phyloP scores from a whole-genome alignment of 257 asterid species.

The Nicotiana otophora region DNA sequence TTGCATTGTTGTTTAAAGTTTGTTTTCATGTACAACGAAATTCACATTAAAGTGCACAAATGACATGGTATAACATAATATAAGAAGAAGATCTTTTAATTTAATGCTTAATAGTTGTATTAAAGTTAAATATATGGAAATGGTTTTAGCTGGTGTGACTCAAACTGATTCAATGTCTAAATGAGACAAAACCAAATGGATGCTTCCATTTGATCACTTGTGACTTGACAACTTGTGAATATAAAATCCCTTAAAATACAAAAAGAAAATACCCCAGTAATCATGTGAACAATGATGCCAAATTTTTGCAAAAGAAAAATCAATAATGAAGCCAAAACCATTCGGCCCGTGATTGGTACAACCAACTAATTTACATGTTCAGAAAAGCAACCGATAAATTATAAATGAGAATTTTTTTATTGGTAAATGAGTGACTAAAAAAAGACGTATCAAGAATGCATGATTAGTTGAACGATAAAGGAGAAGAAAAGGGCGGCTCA shows the following conservation, averaged over 20 bases:
- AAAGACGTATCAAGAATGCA: background rate
- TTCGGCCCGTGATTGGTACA: background rate
- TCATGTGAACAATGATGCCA: background rate
- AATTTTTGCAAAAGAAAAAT: background rate
- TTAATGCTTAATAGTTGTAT: background rate
- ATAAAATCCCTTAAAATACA: background rate
- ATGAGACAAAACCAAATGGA: background rate
- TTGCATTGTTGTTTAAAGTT: background rate
- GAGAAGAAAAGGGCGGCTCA: background rate
- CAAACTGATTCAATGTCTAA: background rate
- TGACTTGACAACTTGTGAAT: background rate
- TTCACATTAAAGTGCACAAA: background rate
- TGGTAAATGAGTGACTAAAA: background rate
- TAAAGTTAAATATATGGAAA: background rate
- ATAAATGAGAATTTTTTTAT: background rate
- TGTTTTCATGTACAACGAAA: background rate
- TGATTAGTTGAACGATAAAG: background rate
- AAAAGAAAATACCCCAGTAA: background rate
- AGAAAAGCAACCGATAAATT: background rate
- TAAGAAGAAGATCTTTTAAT: background rate
- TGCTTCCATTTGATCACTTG: background rate
- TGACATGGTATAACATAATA: background rate
- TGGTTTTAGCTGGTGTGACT: background rate
- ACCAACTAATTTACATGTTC: background rate
- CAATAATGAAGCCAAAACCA: background rate